Percentiles rank a stretch among this genome's conserved stretches.
phyloP scores from a whole-genome alignment of 208 protist species.

The Wallacemonas sp. region DNA sequence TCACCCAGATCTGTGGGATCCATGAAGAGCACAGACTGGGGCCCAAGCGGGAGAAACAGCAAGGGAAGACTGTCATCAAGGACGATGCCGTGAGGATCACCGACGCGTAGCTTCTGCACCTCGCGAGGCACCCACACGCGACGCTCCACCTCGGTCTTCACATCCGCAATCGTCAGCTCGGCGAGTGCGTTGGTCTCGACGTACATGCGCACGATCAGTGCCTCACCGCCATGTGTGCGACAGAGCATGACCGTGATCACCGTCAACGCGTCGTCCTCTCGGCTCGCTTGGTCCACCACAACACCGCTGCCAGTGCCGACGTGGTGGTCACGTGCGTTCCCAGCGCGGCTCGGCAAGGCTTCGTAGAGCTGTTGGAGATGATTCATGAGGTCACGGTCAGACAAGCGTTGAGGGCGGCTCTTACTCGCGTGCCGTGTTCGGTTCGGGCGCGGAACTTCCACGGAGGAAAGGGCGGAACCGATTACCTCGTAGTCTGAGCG shows the following conservation, averaged over 20 bases:
- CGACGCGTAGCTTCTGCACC: constrained; percentile 27
- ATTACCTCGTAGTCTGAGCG: no score
- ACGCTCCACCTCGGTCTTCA: constrained; percentile 49
- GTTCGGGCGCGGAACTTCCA: no score
- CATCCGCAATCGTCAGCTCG: constrained; percentile 30
- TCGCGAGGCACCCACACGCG: constrained; percentile 31
- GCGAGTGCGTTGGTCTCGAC: constrained; percentile 15
- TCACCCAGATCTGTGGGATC: constrained; percentile 9
- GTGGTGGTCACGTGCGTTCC: no score
- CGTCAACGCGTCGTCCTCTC: not conserved
- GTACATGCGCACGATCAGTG: constrained; percentile 27
- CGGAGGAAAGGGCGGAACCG: no score
- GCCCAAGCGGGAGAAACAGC: constrained; percentile 26
- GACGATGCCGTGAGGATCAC: constrained; percentile 27
- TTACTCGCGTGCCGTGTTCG: no score
- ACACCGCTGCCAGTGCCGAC: no score
- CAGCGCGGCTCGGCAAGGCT: not conserved
- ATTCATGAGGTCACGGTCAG: not conserved
- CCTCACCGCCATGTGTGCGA: not conserved
- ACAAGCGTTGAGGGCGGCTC: no score
- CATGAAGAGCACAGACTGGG: constrained; percentile 18
- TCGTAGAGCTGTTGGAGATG: constrained; percentile 25
- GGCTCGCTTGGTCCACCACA: no score
- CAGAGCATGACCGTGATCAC: constrained; percentile 19
- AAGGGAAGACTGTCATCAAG: constrained; percentile 50